Evolutionary conservation across 2,329 filamentous ascomycete genomes (phyloP).

Genomic region (Botrytis squamosa): DNA sequence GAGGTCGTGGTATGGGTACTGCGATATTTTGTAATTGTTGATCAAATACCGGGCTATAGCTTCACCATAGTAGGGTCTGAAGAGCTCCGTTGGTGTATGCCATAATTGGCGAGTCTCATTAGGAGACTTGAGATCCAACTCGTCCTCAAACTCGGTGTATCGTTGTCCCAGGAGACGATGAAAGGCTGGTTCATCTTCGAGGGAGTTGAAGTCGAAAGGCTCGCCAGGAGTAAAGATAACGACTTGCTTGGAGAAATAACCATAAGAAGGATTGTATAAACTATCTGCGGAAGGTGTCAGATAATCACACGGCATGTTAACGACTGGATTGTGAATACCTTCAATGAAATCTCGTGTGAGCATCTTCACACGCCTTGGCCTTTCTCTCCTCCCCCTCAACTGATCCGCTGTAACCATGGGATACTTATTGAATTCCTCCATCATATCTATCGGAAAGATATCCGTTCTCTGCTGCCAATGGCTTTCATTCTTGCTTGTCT

Average conservation of each 20-base stretch:
- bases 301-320: slow-evolving; percentile 2
- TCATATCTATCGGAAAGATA: slow-evolving; percentile 72
- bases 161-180: slow-evolving; percentile 71
- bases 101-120: slow-evolving; percentile 83
- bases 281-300: slow-evolving; percentile 60
- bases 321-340: slow-evolving; percentile 50
- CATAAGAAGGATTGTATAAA: slow-evolving; percentile 90
- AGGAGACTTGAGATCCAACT: slow-evolving; percentile 67
- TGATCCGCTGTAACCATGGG: slow-evolving; percentile 83
- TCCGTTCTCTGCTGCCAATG: slow-evolving; percentile 84
- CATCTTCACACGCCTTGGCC: slow-evolving; percentile 92
- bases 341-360: slow-evolving; percentile 96
- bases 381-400: slow-evolving; percentile 67
- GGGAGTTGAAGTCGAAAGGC: slow-evolving; percentile 80
- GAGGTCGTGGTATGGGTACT: slow-evolving; percentile 94
- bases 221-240: slow-evolving; percentile 93
- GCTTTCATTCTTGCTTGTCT: slow-evolving; percentile 53
- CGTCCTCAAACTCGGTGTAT: slow-evolving; percentile 89
- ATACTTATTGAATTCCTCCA: slow-evolving; percentile 76
- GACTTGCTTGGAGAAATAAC: slow-evolving; percentile 94
- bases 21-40: slow-evolving; percentile 90
- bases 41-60: slow-evolving; percentile 95
- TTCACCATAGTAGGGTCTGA: slow-evolving; percentile 94
- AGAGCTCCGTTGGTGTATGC: slow-evolving; percentile 98
- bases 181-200: slow-evolving; percentile 85